A percentile compares a stretch with the other conserved stretches of the same genome.
Evolutionary conservation across 2,329 filamentous ascomycete genomes (phyloP).

Genomic region (Colletotrichum sp.): DNA sequence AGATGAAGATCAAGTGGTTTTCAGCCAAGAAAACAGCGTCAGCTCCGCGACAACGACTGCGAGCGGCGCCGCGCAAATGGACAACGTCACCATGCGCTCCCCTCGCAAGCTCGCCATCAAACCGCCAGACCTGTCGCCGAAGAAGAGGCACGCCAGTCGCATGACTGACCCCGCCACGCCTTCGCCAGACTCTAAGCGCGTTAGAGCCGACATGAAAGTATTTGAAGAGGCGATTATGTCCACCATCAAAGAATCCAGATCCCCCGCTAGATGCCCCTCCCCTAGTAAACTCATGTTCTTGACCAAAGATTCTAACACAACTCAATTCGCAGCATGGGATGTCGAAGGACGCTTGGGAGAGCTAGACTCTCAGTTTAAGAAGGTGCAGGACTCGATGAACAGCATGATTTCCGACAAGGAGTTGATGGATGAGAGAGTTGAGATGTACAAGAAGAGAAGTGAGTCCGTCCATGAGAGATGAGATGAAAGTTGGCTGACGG

Average conservation of each 20-base stretch:
- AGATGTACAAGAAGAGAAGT: constrained; percentile 79
- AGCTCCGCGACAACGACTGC: constrained; percentile 2
- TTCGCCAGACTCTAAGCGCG: constrained; percentile 16
- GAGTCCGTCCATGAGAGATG: constrained; percentile 33
- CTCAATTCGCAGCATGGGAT: constrained; percentile 74
- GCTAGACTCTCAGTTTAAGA: constrained; percentile 76
- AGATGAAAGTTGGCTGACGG: constrained; percentile 17
- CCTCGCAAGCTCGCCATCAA: neutral
- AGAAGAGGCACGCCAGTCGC: constrained; percentile 18
- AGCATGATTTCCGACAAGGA: constrained; percentile 71
- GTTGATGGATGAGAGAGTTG: constrained; percentile 75
- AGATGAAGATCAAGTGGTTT: constrained; percentile 53
- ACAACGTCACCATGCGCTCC: constrained; percentile 28
- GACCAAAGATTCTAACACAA: constrained; percentile 76
- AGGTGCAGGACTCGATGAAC: constrained; percentile 75
- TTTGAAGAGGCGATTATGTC: constrained; percentile 32
- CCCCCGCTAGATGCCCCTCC: constrained; percentile 47
- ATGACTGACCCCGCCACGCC: constrained; percentile 19
- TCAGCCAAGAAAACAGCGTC: constrained; percentile 30
- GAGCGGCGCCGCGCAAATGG: constrained; percentile 23
- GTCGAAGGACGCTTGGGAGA: constrained; percentile 77
- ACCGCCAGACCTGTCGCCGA: constrained; percentile 16
- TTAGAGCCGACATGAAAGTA: constrained; percentile 24
- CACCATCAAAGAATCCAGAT: constrained; percentile 35
- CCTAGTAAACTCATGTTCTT: constrained; percentile 61